Evolutionary conservation across 768 basidiomycete genomes (phyloP).

Genomic region (Tricholoma sp.): DNA sequence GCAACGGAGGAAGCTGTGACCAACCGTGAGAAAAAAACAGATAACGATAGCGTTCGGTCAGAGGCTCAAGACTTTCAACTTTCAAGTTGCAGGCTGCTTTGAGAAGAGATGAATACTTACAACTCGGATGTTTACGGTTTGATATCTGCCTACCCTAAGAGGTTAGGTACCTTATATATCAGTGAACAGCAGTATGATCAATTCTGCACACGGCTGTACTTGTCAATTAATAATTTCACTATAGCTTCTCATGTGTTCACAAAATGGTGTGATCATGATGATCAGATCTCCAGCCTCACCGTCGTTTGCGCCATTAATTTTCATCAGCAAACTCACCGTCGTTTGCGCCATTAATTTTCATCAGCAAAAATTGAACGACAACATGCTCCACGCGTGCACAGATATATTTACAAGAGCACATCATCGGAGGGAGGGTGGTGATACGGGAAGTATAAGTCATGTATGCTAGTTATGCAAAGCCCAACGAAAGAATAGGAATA

Average conservation of each 20-base stretch:
- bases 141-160: too few species aligned
- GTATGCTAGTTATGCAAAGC: not conserved
- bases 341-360: not conserved
- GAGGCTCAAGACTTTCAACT: too few species aligned
- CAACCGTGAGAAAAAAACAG: not conserved
- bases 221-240: too few species aligned
- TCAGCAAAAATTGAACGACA: conserved; percentile 9
- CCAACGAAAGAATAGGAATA: not conserved
- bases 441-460: not conserved
- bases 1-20: not conserved
- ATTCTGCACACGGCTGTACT: conserved; percentile 10
- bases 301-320: not conserved
- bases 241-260: conserved; percentile 15
- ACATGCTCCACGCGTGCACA: conserved; percentile 9
- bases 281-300: conserved; percentile 7
- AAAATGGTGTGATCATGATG: conserved; percentile 7
- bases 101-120: not conserved
- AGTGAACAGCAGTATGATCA: conserved; percentile 1
- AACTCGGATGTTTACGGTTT: too few species aligned
- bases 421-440: not conserved
- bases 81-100: not conserved
- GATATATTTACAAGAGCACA: conserved; percentile 9
- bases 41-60: too few species aligned
- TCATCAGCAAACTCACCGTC: conserved; percentile 7
- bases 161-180: not conserved